These are phyloP conservation scores for Magnaporthiopsis incrustans DNA, from an alignment of 2,329 filamentous ascomycete species.

Conservation along the genomic window DNA sequence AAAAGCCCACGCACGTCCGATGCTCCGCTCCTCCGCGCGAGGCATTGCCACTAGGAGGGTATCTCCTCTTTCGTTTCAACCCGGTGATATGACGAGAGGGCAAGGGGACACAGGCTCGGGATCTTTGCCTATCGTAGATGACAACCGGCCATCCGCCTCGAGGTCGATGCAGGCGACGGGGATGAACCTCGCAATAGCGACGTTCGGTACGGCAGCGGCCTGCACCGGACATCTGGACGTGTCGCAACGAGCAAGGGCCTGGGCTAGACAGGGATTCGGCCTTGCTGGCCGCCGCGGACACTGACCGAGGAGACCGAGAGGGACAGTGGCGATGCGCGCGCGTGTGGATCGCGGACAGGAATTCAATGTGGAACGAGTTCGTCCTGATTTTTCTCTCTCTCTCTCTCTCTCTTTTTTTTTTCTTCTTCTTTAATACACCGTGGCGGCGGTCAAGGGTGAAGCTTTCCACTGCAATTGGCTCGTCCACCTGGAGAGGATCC, in stretches of 20 bases:
- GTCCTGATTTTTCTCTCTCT: not conserved
- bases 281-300: not conserved
- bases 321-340: not conserved
- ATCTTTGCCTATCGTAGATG: not conserved
- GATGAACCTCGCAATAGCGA: not conserved
- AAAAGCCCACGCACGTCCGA: not conserved
- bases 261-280: not conserved
- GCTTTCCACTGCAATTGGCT: not conserved
- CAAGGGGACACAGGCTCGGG: not conserved
- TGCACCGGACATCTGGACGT: not conserved
- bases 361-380: not conserved
- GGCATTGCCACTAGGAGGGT: not conserved
- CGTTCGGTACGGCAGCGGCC: too few species aligned
- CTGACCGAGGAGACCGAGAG: not conserved
- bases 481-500: not conserved
- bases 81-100: not conserved
- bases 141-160: not conserved
- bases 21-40: not conserved
- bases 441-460: not conserved
- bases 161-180: not conserved
- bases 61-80: not conserved
- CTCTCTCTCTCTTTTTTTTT: too few species aligned
- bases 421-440: not conserved
- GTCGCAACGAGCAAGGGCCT: not conserved
- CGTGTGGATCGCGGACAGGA: not conserved